Evolutionary conservation across 192 early-diverging fungal genomes (phyloP).

Genomic region (Coemansia sp.): DNA sequence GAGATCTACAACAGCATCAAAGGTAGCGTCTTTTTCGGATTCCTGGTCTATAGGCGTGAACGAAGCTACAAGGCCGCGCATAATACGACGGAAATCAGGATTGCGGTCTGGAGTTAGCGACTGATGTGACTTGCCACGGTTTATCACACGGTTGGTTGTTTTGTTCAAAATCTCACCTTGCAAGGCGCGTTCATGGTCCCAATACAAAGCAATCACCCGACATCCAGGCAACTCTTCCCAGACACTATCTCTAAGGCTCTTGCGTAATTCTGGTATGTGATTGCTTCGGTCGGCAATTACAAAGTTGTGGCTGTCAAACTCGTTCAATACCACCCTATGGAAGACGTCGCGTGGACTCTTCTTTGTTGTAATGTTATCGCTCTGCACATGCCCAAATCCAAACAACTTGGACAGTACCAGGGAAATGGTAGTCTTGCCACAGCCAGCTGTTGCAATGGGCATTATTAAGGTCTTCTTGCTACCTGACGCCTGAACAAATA

Average conservation of each 20-base stretch:
- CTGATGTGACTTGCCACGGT: conserved; percentile 79
- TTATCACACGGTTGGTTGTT: conserved; percentile 57
- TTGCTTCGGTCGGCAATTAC: conserved; percentile 85
- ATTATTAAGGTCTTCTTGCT: conserved; percentile 53
- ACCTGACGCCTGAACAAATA: conserved; percentile 10
- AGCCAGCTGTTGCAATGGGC: conserved; percentile 78
- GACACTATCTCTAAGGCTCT: conserved; percentile 54
- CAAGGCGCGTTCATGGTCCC: conserved; percentile 61
- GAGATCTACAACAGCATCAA: conserved; percentile 62
- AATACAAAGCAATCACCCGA: conserved; percentile 71
- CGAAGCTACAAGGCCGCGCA: conserved; percentile 54
- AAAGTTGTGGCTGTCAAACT: conserved; percentile 57
- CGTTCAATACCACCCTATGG: conserved; percentile 57
- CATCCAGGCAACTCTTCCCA: conserved; percentile 59
- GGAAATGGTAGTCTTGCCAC: conserved; percentile 68
- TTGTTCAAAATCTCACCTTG: conserved; percentile 55
- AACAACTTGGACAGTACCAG: conserved; percentile 60
- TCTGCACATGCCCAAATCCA: conserved; percentile 76
- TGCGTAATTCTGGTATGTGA: conserved; percentile 59
- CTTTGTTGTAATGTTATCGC: conserved; percentile 74
- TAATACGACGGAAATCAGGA: conserved; percentile 58
- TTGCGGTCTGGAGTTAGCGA: conserved; percentile 65
- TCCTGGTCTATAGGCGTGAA: conserved; percentile 61
- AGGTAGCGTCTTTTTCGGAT: conserved; percentile 50
- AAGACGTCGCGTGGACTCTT: conserved; percentile 52